Conservation (phyloP, 179 eudicot genomes). For the Silene noctiflora region DNA sequence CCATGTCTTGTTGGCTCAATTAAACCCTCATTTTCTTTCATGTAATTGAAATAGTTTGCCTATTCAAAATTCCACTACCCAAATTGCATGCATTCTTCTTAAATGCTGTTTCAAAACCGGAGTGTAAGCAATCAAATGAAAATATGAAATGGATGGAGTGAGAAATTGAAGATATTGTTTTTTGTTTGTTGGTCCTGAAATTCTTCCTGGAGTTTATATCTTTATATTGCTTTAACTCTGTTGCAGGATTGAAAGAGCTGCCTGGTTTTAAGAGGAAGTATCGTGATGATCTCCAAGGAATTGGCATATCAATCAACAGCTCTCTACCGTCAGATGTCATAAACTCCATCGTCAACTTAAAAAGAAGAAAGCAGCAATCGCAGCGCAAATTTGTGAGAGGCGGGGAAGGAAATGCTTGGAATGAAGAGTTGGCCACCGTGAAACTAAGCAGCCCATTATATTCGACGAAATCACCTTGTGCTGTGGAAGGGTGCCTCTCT, state of each 20-base stretch:
- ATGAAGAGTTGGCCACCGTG: conserved; percentile 26
- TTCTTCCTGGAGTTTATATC: not conserved
- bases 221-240: not conserved
- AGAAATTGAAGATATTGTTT: not conserved
- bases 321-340: conserved; percentile 24
- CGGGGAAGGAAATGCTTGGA: conserved; percentile 15
- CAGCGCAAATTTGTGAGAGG: not conserved
- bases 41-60: not conserved
- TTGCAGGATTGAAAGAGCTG: conserved; percentile 57
- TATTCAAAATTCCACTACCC: not conserved
- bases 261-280: conserved; percentile 80
- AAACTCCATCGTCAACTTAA: conserved; percentile 24
- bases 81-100: not conserved
- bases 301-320: conserved; percentile 24
- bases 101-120: not conserved
- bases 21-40: not conserved
- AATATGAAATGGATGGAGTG: not conserved
- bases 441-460: conserved; percentile 33
- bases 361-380: conserved; percentile 42
- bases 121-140: not conserved
- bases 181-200: not conserved
- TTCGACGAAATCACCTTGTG: conserved; percentile 50
- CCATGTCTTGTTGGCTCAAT: not conserved
- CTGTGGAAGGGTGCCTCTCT: conserved; percentile 67
- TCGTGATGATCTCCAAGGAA: conserved; percentile 29